Conservation (phyloP, 148 eudicot species). For the Cornus controversa region DNA sequence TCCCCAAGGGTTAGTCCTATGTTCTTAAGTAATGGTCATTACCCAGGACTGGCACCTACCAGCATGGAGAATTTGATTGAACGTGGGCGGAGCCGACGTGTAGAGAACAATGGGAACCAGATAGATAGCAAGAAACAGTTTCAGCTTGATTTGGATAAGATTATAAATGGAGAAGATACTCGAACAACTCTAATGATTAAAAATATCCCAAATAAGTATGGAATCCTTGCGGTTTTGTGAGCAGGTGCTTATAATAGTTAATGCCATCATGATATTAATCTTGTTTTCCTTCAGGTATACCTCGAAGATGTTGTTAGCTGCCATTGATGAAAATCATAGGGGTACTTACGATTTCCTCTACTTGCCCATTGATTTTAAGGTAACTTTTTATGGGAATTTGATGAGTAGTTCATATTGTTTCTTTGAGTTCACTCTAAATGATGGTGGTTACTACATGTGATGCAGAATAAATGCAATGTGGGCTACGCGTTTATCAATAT, state of each 20-base stretch:
- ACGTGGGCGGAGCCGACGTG: slow-evolving; percentile 43
- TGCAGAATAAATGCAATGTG: slow-evolving; percentile 97
- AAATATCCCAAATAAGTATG: slow-evolving; percentile 87
- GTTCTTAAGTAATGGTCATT: slow-evolving; percentile 60
- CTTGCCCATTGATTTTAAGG: slow-evolving; percentile 96
- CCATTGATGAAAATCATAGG: slow-evolving; percentile 82
- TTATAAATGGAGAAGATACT: slow-evolving; percentile 69
- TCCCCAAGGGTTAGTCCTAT: slow-evolving; percentile 65
- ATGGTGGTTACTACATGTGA: slow-evolving; percentile 11
- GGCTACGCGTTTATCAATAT: slow-evolving; percentile 97
- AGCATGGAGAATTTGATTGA: slow-evolving; percentile 44
- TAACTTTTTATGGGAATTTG: slow-evolving; percentile 15
- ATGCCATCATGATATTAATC: neutral
- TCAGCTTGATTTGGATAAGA: slow-evolving; percentile 81
- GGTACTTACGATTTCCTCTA: slow-evolving; percentile 90
- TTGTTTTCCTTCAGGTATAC: slow-evolving; percentile 65
- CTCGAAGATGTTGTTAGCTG: slow-evolving; percentile 89
- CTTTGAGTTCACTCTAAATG: neutral
- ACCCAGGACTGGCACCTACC: slow-evolving; percentile 42
- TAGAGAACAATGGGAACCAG: slow-evolving; percentile 54
- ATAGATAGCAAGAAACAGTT: slow-evolving; percentile 71
- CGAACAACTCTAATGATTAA: slow-evolving; percentile 94
- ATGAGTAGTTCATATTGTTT: neutral
- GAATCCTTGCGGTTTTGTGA: slow-evolving; percentile 3
- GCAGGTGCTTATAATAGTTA: neutral